Evolutionary conservation across 2,329 filamentous ascomycete species (phyloP).

Genomic region (Fusarium verrucosum): DNA sequence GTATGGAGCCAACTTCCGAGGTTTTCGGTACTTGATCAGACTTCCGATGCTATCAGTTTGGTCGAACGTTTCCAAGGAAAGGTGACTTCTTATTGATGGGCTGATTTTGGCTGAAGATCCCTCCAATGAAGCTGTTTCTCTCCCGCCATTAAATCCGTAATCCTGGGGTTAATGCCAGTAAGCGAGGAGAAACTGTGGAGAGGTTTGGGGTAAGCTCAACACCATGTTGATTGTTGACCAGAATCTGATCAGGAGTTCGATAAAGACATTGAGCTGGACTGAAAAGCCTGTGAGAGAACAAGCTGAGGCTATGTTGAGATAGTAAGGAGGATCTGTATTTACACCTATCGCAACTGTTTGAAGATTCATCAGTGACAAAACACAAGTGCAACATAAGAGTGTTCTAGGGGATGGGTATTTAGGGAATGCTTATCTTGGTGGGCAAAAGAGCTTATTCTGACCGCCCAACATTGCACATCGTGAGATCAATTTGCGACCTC

Average conservation of each 20-base stretch:
- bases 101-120: neutral
- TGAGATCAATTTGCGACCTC: neutral
- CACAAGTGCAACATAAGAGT: neutral
- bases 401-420: neutral
- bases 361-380: neutral
- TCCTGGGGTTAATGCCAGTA: neutral
- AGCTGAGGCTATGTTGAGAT: neutral
- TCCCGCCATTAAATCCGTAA: neutral
- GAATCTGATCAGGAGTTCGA: neutral
- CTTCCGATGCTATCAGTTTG: slow-evolving; percentile 3
- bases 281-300: neutral
- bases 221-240: no score
- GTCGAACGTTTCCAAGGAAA: neutral
- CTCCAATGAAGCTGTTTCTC: neutral
- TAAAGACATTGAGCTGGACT: neutral
- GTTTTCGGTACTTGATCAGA: slow-evolving; percentile 10
- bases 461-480: neutral
- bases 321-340: neutral
- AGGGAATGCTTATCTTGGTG: no score
- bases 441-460: neutral
- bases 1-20: neutral
- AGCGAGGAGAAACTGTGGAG: slow-evolving; percentile 23
- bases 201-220: slow-evolving; percentile 12
- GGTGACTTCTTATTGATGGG: neutral
- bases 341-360: neutral